Evolutionary conservation across 2,329 filamentous ascomycete species (phyloP).

Genomic region (Calonectria henricotiae): DNA sequence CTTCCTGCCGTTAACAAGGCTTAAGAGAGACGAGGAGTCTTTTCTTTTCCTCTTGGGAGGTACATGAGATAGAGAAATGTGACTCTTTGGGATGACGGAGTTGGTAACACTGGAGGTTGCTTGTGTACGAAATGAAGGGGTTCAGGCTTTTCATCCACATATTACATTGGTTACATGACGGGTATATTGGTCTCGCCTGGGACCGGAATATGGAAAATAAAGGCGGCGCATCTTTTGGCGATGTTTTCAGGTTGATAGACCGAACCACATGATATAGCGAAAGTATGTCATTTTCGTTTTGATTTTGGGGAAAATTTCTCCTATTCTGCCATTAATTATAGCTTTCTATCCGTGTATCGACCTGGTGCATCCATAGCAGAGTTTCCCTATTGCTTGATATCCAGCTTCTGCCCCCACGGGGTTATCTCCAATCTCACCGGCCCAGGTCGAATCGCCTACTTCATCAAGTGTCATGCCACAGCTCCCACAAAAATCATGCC

Average conservation of each 20-base stretch:
- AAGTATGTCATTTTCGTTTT: slow-evolving; percentile 23
- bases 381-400: slow-evolving; percentile 42
- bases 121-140: slow-evolving; percentile 40
- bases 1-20: slow-evolving; percentile 62
- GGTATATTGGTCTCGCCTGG: slow-evolving; percentile 43
- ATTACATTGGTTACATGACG: slow-evolving; percentile 41
- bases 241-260: slow-evolving; percentile 48
- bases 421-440: slow-evolving; percentile 72
- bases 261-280: slow-evolving; percentile 39
- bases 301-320: slow-evolving; percentile 41
- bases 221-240: slow-evolving; percentile 48
- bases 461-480: slow-evolving; percentile 80
- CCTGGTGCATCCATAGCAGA: slow-evolving; percentile 85
- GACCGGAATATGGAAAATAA: slow-evolving; percentile 49
- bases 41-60: background rate
- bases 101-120: slow-evolving; percentile 34
- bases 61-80: slow-evolving; percentile 14
- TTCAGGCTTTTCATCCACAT: slow-evolving; percentile 33
- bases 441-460: slow-evolving; percentile 76
- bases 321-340: slow-evolving; percentile 33
- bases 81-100: slow-evolving; percentile 2
- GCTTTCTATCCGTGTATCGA: slow-evolving; percentile 69
- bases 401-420: slow-evolving; percentile 45
- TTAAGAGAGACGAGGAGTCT: background rate
- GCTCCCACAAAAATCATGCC: slow-evolving; percentile 71